These are phyloP conservation scores for Ricinus communis DNA, from an alignment of 345 rosid species.

Conservation along the genomic window DNA sequence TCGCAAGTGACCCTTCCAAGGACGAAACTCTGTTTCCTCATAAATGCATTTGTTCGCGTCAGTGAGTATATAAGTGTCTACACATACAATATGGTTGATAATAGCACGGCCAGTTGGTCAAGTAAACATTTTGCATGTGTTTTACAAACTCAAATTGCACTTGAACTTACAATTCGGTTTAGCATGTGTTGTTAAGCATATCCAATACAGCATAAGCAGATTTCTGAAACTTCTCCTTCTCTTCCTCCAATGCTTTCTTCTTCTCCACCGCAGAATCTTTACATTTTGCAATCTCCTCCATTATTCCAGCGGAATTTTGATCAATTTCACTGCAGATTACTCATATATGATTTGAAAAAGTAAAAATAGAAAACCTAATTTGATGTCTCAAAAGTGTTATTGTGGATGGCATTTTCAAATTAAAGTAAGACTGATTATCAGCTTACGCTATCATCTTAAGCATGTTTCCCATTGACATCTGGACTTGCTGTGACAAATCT, in stretches of 20 bases:
- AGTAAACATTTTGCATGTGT: too few species aligned
- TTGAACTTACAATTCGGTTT: slow-evolving; percentile 5
- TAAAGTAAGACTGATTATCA: not conserved
- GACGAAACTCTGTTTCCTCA: too few species aligned
- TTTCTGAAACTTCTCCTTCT: slow-evolving; percentile 73
- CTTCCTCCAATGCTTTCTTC: slow-evolving; percentile 68
- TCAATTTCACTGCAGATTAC: slow-evolving; percentile 65
- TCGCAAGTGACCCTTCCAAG: not conserved
- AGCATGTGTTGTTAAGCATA: slow-evolving; percentile 36
- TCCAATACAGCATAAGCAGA: slow-evolving; percentile 75
- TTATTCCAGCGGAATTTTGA: slow-evolving; percentile 59
- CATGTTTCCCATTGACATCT: slow-evolving; percentile 74
- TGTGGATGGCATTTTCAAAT: not conserved
- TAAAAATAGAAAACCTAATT: not conserved
- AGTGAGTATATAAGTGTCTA: too few species aligned
- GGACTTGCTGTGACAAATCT: slow-evolving; percentile 85
- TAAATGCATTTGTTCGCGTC: too few species aligned
- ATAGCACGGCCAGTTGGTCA: too few species aligned
- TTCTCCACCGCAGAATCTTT: slow-evolving; percentile 63
- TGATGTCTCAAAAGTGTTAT: not conserved
- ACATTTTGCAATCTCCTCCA: slow-evolving; percentile 76
- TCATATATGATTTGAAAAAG: slow-evolving; percentile 1
- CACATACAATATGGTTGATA: too few species aligned
- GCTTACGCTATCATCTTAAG: slow-evolving; percentile 82
- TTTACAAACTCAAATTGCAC: too few species aligned